A percentile compares a stretch with the other conserved stretches of the same genome.
Conservation (phyloP, 2,329 filamentous ascomycete species). For the Dothidotthia symphoricarpi region DNA sequence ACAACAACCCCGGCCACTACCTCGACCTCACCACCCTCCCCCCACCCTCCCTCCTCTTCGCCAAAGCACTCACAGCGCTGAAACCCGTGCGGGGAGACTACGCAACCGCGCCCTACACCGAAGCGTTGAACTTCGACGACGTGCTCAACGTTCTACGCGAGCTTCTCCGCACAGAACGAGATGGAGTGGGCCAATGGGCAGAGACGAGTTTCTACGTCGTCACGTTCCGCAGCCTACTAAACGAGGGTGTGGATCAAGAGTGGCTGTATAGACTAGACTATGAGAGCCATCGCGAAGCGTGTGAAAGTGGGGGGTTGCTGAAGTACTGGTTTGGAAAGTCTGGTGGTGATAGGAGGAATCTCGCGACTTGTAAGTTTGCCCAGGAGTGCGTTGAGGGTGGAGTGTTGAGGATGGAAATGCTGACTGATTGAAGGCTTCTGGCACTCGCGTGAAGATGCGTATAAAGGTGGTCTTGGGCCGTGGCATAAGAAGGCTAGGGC, state of each 20-base stretch:
- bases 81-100: constrained; percentile 66
- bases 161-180: constrained; percentile 52
- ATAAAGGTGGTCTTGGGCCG: constrained; percentile 59
- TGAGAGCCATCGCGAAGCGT: constrained; percentile 76
- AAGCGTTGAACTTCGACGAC: constrained; percentile 73
- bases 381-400: constrained; percentile 1
- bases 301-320: constrained; percentile 73
- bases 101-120: constrained; percentile 69
- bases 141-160: constrained; percentile 60
- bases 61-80: constrained; percentile 67
- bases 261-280: constrained; percentile 72
- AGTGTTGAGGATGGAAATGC: not conserved
- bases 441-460: constrained; percentile 59
- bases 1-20: constrained; percentile 67
- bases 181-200: no score
- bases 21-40: constrained; percentile 69
- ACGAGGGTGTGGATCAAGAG: constrained; percentile 63
- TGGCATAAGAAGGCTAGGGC: constrained; percentile 56
- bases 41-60: constrained; percentile 65
- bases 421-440: constrained; percentile 59
- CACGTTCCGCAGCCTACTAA: constrained; percentile 74
- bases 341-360: constrained; percentile 67
- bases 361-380: constrained; percentile 64
- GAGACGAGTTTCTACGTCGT: constrained; percentile 76
- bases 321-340: constrained; percentile 91